These are phyloP conservation scores for Hippophae gyantsensis DNA, from an alignment of 306 rosid species.

Conservation along the genomic window DNA sequence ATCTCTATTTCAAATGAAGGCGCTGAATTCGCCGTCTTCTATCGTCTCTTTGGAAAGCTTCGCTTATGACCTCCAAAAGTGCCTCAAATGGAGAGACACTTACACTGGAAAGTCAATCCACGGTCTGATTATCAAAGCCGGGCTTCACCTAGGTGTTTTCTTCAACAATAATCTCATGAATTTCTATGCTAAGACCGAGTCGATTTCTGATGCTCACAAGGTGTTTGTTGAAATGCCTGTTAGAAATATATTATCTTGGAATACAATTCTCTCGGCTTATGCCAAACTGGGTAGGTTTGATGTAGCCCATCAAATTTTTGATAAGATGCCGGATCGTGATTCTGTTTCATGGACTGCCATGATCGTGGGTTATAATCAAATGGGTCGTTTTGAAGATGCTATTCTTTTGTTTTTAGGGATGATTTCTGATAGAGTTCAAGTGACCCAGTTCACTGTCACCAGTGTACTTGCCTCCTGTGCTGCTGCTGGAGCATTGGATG, in stretches of 20 bases:
- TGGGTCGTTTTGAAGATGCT: slow-evolving; percentile 40
- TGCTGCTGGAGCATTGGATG: slow-evolving; percentile 36
- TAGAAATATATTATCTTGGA: slow-evolving; percentile 54
- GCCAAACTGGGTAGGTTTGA: slow-evolving; percentile 57
- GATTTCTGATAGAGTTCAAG: slow-evolving; percentile 38
- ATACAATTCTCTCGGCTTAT: slow-evolving; percentile 55
- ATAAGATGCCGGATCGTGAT: slow-evolving; percentile 63
- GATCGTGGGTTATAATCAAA: slow-evolving; percentile 61
- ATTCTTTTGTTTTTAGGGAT: slow-evolving; percentile 43
- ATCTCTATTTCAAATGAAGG: slow-evolving; percentile 26
- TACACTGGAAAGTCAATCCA: slow-evolving; percentile 47
- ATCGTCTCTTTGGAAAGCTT: slow-evolving; percentile 30
- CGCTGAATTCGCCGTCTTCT: slow-evolving; percentile 10
- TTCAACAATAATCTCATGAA: slow-evolving; percentile 63
- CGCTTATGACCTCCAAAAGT: slow-evolving; percentile 47
- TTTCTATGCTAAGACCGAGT: slow-evolving; percentile 43
- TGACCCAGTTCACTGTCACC: slow-evolving; percentile 55
- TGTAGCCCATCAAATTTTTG: slow-evolving; percentile 35
- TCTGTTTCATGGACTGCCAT: slow-evolving; percentile 80
- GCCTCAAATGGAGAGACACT: slow-evolving; percentile 40
- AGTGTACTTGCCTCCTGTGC: slow-evolving; percentile 69
- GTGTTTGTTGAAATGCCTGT: slow-evolving; percentile 65
- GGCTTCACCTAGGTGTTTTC: slow-evolving; percentile 49
- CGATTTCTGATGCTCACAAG: slow-evolving; percentile 35
- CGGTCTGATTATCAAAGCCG: slow-evolving; percentile 55